These are phyloP conservation scores for Pythium periplocum DNA, from an alignment of 352 stramenopile genomes.

Conservation along the genomic window DNA sequence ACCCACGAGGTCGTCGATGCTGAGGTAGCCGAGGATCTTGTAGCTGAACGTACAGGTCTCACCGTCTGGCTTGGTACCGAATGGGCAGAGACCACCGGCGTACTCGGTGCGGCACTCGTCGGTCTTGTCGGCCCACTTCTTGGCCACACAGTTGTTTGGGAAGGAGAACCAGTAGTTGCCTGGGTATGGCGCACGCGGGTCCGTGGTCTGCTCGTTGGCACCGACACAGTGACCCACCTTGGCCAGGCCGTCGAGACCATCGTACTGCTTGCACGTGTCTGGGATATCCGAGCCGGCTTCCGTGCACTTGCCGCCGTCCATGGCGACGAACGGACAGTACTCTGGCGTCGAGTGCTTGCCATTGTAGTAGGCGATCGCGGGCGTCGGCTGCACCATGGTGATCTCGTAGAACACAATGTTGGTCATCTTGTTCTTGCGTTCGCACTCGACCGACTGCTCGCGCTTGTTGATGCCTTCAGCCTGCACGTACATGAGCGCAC, in stretches of 20 bases:
- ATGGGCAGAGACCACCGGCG: constrained; percentile 30
- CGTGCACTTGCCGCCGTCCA: constrained; percentile 63
- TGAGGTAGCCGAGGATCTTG: constrained; percentile 52
- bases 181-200: constrained; percentile 52
- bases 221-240: constrained; percentile 49
- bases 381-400: constrained; percentile 50
- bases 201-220: constrained; percentile 29
- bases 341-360: constrained; percentile 27
- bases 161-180: constrained; percentile 72
- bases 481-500: constrained; percentile 65
- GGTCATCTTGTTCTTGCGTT: constrained; percentile 69
- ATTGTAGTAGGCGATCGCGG: constrained; percentile 42
- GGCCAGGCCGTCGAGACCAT: constrained; percentile 33
- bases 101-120: constrained; percentile 28
- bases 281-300: constrained; percentile 25
- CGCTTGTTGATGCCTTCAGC: constrained; percentile 57
- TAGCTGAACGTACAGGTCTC: constrained; percentile 60
- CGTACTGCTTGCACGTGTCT: constrained; percentile 39
- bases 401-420: constrained; percentile 74
- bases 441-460: constrained; percentile 41
- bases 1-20: constrained; percentile 57
- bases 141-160: constrained; percentile 45
- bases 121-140: constrained; percentile 43
- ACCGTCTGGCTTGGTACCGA: constrained; percentile 38
- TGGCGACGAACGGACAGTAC: constrained; percentile 52